Conservation (phyloP, 2,329 filamentous ascomycete genomes). For the Claviceps sp. region DNA sequence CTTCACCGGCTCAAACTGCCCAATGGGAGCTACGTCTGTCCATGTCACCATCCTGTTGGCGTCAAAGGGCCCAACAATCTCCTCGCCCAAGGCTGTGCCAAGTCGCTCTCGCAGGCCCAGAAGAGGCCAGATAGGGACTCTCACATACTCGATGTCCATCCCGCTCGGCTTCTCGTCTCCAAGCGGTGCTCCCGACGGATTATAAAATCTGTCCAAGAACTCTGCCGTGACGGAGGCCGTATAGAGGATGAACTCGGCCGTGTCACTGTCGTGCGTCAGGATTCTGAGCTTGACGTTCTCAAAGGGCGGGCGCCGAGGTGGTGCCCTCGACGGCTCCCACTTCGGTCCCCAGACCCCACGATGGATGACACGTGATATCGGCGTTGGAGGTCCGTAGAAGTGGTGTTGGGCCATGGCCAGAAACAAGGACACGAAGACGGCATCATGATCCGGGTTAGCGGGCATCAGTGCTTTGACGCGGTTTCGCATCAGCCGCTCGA, state of each 20-base stretch:
- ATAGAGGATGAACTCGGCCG: slow-evolving; percentile 40
- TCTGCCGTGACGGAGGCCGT: slow-evolving; percentile 32
- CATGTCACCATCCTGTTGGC: slow-evolving; percentile 25
- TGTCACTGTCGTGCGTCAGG: slow-evolving; percentile 35
- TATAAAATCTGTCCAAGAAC: slow-evolving; percentile 37
- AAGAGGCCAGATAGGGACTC: slow-evolving; percentile 41
- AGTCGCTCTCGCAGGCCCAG: slow-evolving; percentile 42
- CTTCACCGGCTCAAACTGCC: slow-evolving; percentile 7
- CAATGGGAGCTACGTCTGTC: slow-evolving; percentile 20
- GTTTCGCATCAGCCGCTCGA: slow-evolving; percentile 32
- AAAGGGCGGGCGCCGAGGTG: slow-evolving; percentile 22
- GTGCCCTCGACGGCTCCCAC: slow-evolving; percentile 11
- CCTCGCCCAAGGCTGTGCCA: slow-evolving; percentile 36
- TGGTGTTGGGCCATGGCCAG: slow-evolving; percentile 44
- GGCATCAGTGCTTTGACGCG: slow-evolving; percentile 35
- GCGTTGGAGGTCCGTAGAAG: slow-evolving; percentile 26
- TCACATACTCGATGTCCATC: slow-evolving; percentile 33
- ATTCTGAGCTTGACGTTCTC: slow-evolving; percentile 36
- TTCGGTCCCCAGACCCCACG: slow-evolving; percentile 12
- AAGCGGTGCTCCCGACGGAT: slow-evolving; percentile 27
- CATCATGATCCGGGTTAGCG: slow-evolving; percentile 34
- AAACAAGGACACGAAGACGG: slow-evolving; percentile 37
- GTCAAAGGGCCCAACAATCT: slow-evolving; percentile 32
- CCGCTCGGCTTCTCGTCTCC: slow-evolving; percentile 16
- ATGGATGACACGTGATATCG: slow-evolving; percentile 5